Base-by-base conservation (phyloP, 257 asterid species). In the Solanum clarkiae region DNA sequence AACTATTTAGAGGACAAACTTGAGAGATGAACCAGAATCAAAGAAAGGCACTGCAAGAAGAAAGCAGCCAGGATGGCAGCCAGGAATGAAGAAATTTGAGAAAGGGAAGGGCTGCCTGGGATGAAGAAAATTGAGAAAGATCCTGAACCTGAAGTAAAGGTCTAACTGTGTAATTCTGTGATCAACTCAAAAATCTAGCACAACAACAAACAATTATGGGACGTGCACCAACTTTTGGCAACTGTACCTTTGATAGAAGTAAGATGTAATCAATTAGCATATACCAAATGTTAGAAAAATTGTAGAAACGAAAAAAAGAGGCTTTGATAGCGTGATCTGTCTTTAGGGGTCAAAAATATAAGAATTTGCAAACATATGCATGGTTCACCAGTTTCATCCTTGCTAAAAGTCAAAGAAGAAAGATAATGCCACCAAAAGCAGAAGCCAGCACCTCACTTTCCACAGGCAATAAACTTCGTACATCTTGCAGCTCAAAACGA, bases 401-500 rank as follows among this genome's bases (percentile, higher is more conserved):
- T 29, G 29, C 65, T 53, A 26, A 51, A 26, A 77, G n/a, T 22
- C 62, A 77, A 53, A 49, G 63, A 53, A 9, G 47, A 79, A 17
- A 79, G 22, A 18, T 79, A 26, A 47, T 51, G 26, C 68, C 51
- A 82, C 57, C 59, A 66, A 65, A 60, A 62, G 87, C 82, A 71
- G 53, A 80, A 68, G 54, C 83, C 63, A 83, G 87, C 83, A 97
- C 99, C 99, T 97, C 99, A 87, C 98, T 97, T 91, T 97, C 99
- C 83, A 86, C 95, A 54, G 99, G 99, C 85, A 97, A 93, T 84
- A 97, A 92, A 90, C 97, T 95, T 47, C 99, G 94, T 87, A 97
- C 99, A 91, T 97, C 99, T 59, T 97, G 98, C 86, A 92, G 94
- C 91, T 95, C 99, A 91, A 97, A 97, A 69, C 95, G 96, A 87